These are phyloP conservation scores for Aspergillus versicolor DNA, from an alignment of 2,329 filamentous ascomycete genomes.

Conservation along the genomic window DNA sequence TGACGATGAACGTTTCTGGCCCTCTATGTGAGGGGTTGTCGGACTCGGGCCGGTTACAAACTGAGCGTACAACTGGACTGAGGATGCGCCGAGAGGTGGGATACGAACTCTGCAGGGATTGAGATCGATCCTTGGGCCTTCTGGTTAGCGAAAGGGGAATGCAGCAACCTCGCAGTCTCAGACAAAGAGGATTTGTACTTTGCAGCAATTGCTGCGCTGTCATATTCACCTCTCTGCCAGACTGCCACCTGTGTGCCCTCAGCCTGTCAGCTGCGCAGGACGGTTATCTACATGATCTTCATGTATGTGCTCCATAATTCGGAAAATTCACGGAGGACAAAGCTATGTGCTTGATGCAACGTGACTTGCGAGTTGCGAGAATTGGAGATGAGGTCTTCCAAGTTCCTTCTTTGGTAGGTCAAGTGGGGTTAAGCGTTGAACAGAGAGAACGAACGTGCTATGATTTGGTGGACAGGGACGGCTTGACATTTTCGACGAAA, in stretches of 20 bases:
- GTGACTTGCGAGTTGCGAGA: not conserved
- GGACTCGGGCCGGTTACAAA: not conserved
- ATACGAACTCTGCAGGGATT: no score
- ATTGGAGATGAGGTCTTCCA: not conserved
- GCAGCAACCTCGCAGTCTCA: no score
- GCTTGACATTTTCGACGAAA: constrained; percentile 1
- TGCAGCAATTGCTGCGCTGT: no score
- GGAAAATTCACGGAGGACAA: not conserved
- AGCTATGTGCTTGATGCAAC: not conserved
- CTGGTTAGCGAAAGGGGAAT: no score
- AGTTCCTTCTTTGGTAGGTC: not conserved
- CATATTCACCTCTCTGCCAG: no score
- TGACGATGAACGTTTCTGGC: not conserved
- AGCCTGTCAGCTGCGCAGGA: not conserved
- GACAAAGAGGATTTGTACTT: no score
- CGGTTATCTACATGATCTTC: not conserved
- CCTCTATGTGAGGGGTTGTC: not conserved
- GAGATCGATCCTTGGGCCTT: no score
- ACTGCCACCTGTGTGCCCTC: no score
- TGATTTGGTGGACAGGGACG: not conserved
- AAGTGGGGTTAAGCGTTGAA: not conserved
- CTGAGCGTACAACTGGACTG: no score
- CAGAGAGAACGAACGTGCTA: not conserved
- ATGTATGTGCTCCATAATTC: not conserved
- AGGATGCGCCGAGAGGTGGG: no score